These are phyloP conservation scores for Yamadazyma trypodendri DNA, from an alignment of 1,139 yeast genomes.

Conservation along the genomic window DNA sequence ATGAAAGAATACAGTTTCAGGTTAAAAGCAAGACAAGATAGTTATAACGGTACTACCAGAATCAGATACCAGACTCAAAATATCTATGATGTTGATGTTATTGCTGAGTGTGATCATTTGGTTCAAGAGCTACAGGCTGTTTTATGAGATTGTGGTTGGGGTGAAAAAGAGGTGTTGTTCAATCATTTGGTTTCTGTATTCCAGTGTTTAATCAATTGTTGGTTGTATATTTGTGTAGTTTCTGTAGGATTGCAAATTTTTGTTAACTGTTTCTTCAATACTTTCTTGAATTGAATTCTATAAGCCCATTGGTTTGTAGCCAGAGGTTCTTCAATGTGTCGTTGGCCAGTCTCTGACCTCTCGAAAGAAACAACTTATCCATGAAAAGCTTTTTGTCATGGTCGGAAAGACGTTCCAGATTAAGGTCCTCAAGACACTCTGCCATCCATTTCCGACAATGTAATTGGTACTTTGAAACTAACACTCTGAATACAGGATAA, in stretches of 20 bases:
- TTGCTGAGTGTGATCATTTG: conserved; percentile 61
- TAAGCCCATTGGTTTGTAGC: conserved; percentile 53
- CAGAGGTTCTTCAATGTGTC: conserved; percentile 63
- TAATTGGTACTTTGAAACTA: conserved; percentile 54
- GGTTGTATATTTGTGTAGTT: conserved; percentile 1
- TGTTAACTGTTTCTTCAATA: conserved; percentile 5
- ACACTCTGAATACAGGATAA: conserved; percentile 51
- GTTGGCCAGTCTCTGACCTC: conserved; percentile 63
- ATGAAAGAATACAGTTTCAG: conserved; percentile 74
- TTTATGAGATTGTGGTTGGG: conserved; percentile 19
- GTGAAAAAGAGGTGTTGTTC: background rate
- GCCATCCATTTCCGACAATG: conserved; percentile 47
- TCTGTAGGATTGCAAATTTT: background rate
- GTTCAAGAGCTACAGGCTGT: conserved; percentile 48
- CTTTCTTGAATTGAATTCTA: conserved; percentile 33
- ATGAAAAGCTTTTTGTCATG: conserved; percentile 39
- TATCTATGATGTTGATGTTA: conserved; percentile 55
- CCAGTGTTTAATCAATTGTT: conserved; percentile 1
- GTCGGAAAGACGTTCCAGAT: conserved; percentile 24
- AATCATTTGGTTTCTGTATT: background rate
- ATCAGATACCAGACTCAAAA: conserved; percentile 70
- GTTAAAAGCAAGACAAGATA: conserved; percentile 79
- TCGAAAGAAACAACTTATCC: conserved; percentile 55
- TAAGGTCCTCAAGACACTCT: conserved; percentile 25
- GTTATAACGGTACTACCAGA: conserved; percentile 74